phyloP scores from a whole-genome alignment of 306 rosid genomes.

The Erythrophleum fordii region DNA sequence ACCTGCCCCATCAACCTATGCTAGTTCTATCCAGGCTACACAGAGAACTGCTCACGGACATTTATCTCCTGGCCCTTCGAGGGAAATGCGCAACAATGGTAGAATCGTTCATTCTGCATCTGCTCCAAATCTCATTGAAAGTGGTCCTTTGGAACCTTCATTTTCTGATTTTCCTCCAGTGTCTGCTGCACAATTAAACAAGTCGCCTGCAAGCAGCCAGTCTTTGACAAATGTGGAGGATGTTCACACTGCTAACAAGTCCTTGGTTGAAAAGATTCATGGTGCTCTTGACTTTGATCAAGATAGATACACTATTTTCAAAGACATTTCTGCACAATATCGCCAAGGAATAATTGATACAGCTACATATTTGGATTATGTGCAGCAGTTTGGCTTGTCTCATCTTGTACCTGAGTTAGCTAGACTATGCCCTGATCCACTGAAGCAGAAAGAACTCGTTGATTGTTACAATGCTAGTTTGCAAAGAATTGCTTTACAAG shows the following conservation, averaged over 20 bases:
- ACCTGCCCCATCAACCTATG: constrained; percentile 47
- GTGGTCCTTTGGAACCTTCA: constrained; percentile 55
- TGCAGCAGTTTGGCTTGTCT: constrained; percentile 80
- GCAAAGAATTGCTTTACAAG: constrained; percentile 51
- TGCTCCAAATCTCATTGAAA: constrained; percentile 77
- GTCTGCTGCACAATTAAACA: constrained; percentile 63
- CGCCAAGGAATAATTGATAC: constrained; percentile 84
- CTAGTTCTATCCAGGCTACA: constrained; percentile 55
- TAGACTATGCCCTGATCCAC: constrained; percentile 78
- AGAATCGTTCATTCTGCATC: constrained; percentile 75
- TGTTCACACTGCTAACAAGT: constrained; percentile 88
- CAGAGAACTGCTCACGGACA: constrained; percentile 50
- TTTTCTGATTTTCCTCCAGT: constrained; percentile 84
- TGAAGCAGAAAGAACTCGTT: constrained; percentile 82
- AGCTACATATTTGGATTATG: constrained; percentile 67
- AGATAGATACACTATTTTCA: constrained; percentile 69
- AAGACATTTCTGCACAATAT: constrained; percentile 82
- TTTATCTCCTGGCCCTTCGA: constrained; percentile 53
- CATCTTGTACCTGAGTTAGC: constrained; percentile 89
- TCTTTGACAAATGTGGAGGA: constrained; percentile 49
- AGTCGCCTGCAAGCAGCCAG: constrained; percentile 58
- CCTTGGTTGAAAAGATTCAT: constrained; percentile 88
- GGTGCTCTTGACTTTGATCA: constrained; percentile 80
- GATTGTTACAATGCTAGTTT: constrained; percentile 60
- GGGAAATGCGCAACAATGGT: constrained; percentile 53